Evolutionary conservation across 306 rosid species (phyloP), one percentile per base, ranked within the genome.

Genomic region (Citrullus amarus): DNA sequence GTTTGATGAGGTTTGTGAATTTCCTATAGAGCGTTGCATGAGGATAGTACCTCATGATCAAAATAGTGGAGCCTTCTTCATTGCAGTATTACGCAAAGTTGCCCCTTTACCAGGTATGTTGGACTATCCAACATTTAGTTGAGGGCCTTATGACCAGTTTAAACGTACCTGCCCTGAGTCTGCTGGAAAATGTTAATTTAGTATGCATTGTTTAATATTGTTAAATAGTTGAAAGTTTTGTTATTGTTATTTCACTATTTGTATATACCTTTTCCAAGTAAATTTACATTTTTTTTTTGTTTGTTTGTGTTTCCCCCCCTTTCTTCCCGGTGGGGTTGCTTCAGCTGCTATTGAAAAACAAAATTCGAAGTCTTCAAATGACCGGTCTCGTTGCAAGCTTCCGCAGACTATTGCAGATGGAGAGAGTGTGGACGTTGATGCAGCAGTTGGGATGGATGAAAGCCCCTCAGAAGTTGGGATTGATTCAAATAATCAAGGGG

Each of bases 31-130:
- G 82, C 94, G 78, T 74, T 91, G 98, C 84, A 89, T 90, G 94
- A 92, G 99, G 85, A 89, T 91, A 80, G 61, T 89, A 75, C 99
- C 99, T 22, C 99, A 96, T 86, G 99, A 96, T 91, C 98, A 96
- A 85, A 96, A 93, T 78, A 88, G 89, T 75, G 99, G 99, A 65
- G 97, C 99, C 82, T 96, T 96, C 85, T 96, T 96, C 71, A 88
- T 96, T 86, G 99, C 99, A 36, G 97, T 96, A 50, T 85, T 96
- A 76, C 89, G 80, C 79, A 96, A 96, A 88, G 86, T 85, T 78
- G 89, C 94, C 76, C 85, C 92, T 54, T 78, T 96, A 78, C 98
- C 93, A 79, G 97, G 99, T 95, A 84, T 46, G 78, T 81, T 85
- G 34, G 55, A 32, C 38, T 0, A 17, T 25, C 32, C 16, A 5